Evolutionary conservation across 2,329 filamentous ascomycete species (phyloP), one percentile per base, ranked within the genome.

Genomic region (Sphaerostilbella broomeana): DNA sequence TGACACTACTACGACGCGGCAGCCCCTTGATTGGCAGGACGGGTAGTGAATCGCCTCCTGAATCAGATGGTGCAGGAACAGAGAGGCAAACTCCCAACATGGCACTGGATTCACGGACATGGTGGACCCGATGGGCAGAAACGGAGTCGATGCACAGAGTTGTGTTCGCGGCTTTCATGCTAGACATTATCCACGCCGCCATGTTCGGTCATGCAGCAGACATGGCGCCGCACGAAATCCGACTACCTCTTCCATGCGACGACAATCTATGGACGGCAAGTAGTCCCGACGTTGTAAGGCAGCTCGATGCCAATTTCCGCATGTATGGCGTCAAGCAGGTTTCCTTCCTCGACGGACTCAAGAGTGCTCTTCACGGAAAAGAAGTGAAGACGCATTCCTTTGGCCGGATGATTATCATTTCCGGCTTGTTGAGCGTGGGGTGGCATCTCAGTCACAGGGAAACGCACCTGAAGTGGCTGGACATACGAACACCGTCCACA

Each of bases 361-460:
- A 92, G 62, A 79, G 80, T 42, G 90, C 86, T 0, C 67, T 95
- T 3, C 89, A 90, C 47, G 84, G 83, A 2, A 78, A 89, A 47
- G 78, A 78, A 33, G 86, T 95, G 12, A 78, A 79, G 38, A 94
- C 88, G 1, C 90, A 94, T 55, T 81, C 85, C 0, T 94, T 95
- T 55, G 88, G 88, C 2, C 79, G 88, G 34, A 92, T 86, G 51
- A 88, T 94, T 47, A 76, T 95, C 51, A 94, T 95, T 82, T 85
- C 85, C 1, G 88, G 89, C 0, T 66, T 95, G 24, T 67, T 95
- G n/a, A 92, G 85, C 49, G 85, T 95, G 5, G 88, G 83, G 44
- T 95, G 86, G 87, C 88, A 95, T 53, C 80, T 95, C 67, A 86
- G 85, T 49, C 86, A 89, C 60, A 76, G 86, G 51, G 87, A 94